Base-by-base conservation (phyloP, 768 basidiomycete species). In the Stropharia rugosoannulata region DNA sequence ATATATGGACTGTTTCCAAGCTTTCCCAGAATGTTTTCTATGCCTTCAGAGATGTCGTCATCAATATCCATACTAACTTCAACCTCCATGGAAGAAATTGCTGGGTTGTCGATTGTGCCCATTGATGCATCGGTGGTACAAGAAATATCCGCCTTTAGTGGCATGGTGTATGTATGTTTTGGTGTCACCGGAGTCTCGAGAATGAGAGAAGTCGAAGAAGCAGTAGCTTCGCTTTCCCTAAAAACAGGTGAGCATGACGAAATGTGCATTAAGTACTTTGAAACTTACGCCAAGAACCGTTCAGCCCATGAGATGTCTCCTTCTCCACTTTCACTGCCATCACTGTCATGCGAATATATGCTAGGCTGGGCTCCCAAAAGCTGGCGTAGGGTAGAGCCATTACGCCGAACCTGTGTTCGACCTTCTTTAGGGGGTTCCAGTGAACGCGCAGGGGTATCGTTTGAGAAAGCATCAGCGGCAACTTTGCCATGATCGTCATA, bases 231-330 rank as follows among this genome's bases (percentile, higher is more conserved):
- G 18, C 73, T 76, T 66, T 82, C 81, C 10, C 81, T 84, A 56
- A 2, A 39, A 16, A 25, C 49, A 1, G 43, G 51, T 15, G 51
- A n/a, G 37, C 27, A 3, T 25, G 44, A 42, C n/a, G 22, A 8
- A 10, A 32, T 16, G 32, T 38, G 12, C 40, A 13, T 37, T 37
- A 50, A 22, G 16, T 8, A 18, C 41, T 7, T 27, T 55, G 10
- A 22, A 36, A 12, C 5, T 0, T 61, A 90, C 90, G 78, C 80
- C 51, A 91, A 74, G 68, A 82, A 85, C 41, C 81, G 79, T 71
- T 93, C 90, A 11, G 90, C 90, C 90, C 90, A 93, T 2, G 89
- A 91, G 51, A 93, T 90, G 61, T 92, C 89, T 6, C 89, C 84
- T 66, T 90, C 87, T 0, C 64, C 70, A 59, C 75, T 75, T n/a